Conservation (phyloP, 208 protist genomes). For the Angomonas desouzai region DNA sequence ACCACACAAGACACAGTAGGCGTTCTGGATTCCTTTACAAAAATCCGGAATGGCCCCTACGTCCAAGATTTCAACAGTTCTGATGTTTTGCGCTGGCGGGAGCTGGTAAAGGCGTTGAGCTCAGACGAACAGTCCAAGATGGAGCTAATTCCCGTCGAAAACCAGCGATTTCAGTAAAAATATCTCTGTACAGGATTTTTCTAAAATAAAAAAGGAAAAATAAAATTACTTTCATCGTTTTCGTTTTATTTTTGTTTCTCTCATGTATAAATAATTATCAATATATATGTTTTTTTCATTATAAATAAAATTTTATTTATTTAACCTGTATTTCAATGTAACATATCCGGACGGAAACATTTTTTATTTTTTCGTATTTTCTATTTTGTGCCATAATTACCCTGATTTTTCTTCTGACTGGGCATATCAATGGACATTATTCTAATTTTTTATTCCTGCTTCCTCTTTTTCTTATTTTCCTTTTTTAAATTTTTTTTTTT, state of each 20-base stretch:
- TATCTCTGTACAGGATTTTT: not conserved
- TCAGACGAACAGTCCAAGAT: conserved; percentile 31
- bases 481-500: conserved; percentile 3
- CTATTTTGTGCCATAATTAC: too few species aligned
- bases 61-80: conserved; percentile 29
- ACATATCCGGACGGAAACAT: not conserved
- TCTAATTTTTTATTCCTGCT: not conserved
- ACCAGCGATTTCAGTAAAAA: conserved; percentile 16
- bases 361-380: not conserved
- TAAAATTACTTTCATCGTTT: too few species aligned
- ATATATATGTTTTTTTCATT: too few species aligned
- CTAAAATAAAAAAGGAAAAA: too few species aligned
- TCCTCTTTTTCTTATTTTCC: conserved; percentile 12
- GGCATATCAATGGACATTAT: not conserved
- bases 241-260: too few species aligned
- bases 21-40: conserved; percentile 24
- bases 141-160: conserved; percentile 20
- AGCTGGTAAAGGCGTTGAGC: conserved; percentile 28
- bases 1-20: conserved; percentile 20
- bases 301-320: not conserved
- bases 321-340: conserved; percentile 5
- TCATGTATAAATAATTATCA: too few species aligned
- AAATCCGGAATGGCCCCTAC: conserved; percentile 33
- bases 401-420: not conserved
- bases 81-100: conserved; percentile 37